Percentiles rank a stretch among this genome's conserved stretches.
These are phyloP conservation scores for Aspergillus fumigatiaffinis DNA, from an alignment of 2,329 filamentous ascomycete genomes.

Conservation along the genomic window DNA sequence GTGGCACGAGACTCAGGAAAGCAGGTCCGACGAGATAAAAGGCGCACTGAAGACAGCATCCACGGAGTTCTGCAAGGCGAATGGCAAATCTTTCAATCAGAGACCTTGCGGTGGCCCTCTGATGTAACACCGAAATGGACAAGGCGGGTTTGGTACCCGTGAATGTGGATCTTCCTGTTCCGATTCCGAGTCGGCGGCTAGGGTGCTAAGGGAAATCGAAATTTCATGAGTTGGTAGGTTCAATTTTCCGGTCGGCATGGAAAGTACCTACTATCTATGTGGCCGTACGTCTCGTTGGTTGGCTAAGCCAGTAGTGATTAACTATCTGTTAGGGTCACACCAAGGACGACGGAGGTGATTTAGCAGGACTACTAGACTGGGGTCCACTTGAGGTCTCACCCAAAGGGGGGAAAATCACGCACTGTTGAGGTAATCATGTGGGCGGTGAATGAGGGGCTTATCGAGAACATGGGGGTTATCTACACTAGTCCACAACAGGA, in stretches of 20 bases:
- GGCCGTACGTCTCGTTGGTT: not conserved
- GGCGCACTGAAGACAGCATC: conserved; percentile 17
- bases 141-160: conserved; percentile 16
- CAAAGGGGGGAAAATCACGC: conserved; percentile 1
- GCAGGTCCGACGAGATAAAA: conserved; percentile 20
- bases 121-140: conserved; percentile 13
- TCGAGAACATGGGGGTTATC: not conserved
- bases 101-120: conserved; percentile 9
- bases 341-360: not conserved
- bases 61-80: conserved; percentile 10
- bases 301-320: not conserved
- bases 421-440: conserved; percentile 6
- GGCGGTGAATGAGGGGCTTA: conserved; percentile 17
- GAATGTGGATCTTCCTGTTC: conserved; percentile 16
- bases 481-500: not conserved
- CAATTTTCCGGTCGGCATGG: not conserved
- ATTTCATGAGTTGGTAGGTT: conserved; percentile 1
- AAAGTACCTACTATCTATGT: not conserved
- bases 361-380: not conserved
- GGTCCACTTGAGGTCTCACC: not conserved
- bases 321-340: not conserved
- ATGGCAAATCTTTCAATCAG: not conserved
- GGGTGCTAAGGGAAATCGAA: not conserved
- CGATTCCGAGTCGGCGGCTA: conserved; percentile 1
- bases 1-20: conserved; percentile 21